Base-by-base conservation (phyloP, 2,329 filamentous ascomycete species). In the Sporothrix dimorphospora region DNA sequence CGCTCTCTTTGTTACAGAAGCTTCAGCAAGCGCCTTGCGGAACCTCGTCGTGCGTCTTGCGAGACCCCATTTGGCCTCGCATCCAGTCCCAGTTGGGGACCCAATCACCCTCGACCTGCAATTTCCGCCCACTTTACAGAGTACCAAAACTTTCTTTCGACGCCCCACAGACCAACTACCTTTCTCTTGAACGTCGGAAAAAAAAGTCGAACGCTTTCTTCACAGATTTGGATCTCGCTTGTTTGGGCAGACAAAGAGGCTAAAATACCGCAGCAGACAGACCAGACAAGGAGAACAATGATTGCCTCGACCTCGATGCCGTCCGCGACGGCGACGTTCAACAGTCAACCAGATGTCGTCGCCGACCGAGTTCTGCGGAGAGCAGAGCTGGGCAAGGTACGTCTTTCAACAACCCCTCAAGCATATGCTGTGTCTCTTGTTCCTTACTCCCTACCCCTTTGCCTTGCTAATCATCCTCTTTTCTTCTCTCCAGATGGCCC, bases 361-460 rank as follows among this genome's bases (percentile, higher is more conserved):
- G 89, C 85, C 71, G 90, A 91, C 80, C 88, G 88, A 81, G 90
- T 93, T 72, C 85, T 93, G 78, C 90, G 90, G 81, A 85, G 91
- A 82, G 90, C 89, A 74, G 90, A 93, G 85, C 88, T 93, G 77
- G 91, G 90, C 85, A 92, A 92, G 86, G 91, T 93, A 84, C 79
- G 85, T 81, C 66, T 21, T 67, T 30, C 24, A 27, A 4, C 6
- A 38, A 19, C 30, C 8, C 30, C 14, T 24, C 24, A 19, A 34
- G 45, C 19, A 5, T 12, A 24, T 53, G n/a, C n/a, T n/a, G n/a
- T n/a, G n/a, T n/a, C n/a, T n/a, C n/a, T n/a, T n/a, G n/a, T n/a
- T n/a, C 16, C 27, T 38, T 55, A 51, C 16, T 21, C n/a, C 42
- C n/a, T 27, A n/a, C 42, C 49, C 38, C 49, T 30, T 34, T 34